phyloP scores from a whole-genome alignment of 2,329 filamentous ascomycete genomes.

The Diaporthe longicolla region DNA sequence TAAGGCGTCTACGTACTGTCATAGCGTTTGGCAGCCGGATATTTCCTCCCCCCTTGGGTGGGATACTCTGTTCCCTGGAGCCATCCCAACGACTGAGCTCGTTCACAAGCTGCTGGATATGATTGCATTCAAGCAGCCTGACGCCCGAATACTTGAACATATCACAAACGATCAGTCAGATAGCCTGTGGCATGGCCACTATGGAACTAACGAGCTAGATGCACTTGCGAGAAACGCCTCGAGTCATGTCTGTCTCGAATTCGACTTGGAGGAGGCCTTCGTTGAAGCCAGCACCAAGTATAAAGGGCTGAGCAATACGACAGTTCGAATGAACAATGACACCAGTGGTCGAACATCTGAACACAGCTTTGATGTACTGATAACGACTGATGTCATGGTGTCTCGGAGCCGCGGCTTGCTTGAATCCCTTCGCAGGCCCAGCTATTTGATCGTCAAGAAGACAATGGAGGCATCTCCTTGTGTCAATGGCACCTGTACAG shows the following conservation, averaged over 20 bases:
- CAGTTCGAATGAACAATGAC: conserved; percentile 10
- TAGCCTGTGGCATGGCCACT: conserved; percentile 18
- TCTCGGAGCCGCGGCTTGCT: conserved; percentile 16
- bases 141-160: conserved; percentile 6
- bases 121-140: conserved; percentile 18
- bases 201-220: conserved; percentile 7
- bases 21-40: conserved; percentile 17
- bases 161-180: conserved; percentile 1
- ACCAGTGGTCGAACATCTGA: conserved; percentile 1
- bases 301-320: conserved; percentile 5
- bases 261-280: conserved; percentile 15
- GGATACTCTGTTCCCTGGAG: conserved; percentile 6
- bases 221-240: conserved; percentile 11
- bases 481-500: conserved; percentile 6
- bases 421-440: conserved; percentile 9
- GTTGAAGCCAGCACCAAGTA: neutral
- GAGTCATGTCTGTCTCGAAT: conserved; percentile 9
- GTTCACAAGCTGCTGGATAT: conserved; percentile 19
- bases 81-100: neutral
- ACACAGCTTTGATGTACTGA: conserved; percentile 6
- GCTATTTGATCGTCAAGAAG: conserved; percentile 16
- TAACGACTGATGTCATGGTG: conserved; percentile 13
- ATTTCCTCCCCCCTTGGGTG: conserved; percentile 5
- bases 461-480: neutral
- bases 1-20: conserved; percentile 17